Evolutionary conservation across 352 stramenopile genomes (phyloP), one percentile per base, ranked within the genome.

Genomic region (Phytopythium sindhum): DNA sequence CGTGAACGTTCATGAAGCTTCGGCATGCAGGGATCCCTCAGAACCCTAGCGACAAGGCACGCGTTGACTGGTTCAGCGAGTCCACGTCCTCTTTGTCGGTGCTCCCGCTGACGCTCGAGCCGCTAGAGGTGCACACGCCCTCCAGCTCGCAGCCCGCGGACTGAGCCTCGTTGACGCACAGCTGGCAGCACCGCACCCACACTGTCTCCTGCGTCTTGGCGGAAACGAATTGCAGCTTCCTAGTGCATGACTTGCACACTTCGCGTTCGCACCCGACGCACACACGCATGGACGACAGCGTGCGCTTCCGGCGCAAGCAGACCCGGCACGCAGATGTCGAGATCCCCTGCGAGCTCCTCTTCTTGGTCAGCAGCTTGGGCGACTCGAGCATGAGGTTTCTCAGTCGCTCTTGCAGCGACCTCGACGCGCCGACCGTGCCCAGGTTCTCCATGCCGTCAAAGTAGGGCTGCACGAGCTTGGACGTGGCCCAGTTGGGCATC

Each of bases 281-380:
- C 41, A 59, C 24, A 50, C 61, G 61, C 41, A 39, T 47, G 21
- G 56, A 63, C 28, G 61, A 54, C 44, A 77, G 51, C 44, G 74
- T 26, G 42, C 67, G 57, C 37, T 72, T 72, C 31, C 68, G 67
- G 42, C 73, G 73, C 44, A 60, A 44, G 64, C 70, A 77, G 47
- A 77, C 67, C 23, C 48, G 61, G 60, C 70, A 77, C 21, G 56
- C 45, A 29, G 60, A 42, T 24, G 51, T 57, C 12, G 35, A 44
- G 7, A 23, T 39, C 2, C 23, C 33, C 15, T n/a, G 51, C n/a
- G 55, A 48, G 31, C 61, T 55, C 8, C n/a, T 21, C 31, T 57
- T 65, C 12, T 65, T 60, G 24, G 52, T 37, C 45, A 68, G 28
- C 24, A 62, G 41, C 42, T 41, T 33, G 24, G 56, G 45, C 56